Conservation (phyloP, 108 stramenopile species). For the Ochromonas danica region DNA sequence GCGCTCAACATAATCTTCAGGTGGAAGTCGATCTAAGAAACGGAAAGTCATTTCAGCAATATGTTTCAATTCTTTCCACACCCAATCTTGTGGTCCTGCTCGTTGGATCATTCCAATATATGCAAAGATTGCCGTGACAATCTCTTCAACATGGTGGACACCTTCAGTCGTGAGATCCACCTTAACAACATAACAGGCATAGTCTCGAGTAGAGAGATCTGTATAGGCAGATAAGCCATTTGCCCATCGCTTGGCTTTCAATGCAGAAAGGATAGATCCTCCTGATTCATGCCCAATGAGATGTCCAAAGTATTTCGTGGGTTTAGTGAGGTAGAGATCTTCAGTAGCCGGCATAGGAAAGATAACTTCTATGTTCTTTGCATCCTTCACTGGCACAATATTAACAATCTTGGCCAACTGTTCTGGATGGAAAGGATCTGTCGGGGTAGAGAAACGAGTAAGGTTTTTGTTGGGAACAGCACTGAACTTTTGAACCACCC, state of each 20-base stretch:
- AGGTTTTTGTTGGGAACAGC: conserved; percentile 59
- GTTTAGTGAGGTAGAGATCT: conserved; percentile 1
- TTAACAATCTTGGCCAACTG: conserved; percentile 20
- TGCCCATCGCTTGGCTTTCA: conserved; percentile 68
- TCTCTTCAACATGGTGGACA: conserved; percentile 61
- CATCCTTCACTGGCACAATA: conserved; percentile 41
- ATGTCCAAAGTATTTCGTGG: conserved; percentile 60
- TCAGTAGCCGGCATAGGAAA: conserved; percentile 23
- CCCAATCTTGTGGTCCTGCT: conserved; percentile 62
- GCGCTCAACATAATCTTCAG: conserved; percentile 61
- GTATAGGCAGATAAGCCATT: conserved; percentile 63
- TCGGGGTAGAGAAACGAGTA: conserved; percentile 48
- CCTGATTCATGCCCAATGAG: conserved; percentile 74
- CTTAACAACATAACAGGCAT: conserved; percentile 65
- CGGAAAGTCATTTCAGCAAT: conserved; percentile 63
- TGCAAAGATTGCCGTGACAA: conserved; percentile 68
- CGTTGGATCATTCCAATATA: conserved; percentile 61
- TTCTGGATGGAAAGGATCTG: conserved; percentile 18
- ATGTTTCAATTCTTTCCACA: conserved; percentile 61
- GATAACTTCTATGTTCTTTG: background rate
- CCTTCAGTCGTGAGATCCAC: conserved; percentile 76
- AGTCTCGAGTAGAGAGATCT: conserved; percentile 68
- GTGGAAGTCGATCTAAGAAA: conserved; percentile 61
- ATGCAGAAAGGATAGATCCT: conserved; percentile 62
- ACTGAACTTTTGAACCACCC: conserved; percentile 70